Conservation (phyloP, 164 flowering plant genomes). For the Malania oleifera region DNA sequence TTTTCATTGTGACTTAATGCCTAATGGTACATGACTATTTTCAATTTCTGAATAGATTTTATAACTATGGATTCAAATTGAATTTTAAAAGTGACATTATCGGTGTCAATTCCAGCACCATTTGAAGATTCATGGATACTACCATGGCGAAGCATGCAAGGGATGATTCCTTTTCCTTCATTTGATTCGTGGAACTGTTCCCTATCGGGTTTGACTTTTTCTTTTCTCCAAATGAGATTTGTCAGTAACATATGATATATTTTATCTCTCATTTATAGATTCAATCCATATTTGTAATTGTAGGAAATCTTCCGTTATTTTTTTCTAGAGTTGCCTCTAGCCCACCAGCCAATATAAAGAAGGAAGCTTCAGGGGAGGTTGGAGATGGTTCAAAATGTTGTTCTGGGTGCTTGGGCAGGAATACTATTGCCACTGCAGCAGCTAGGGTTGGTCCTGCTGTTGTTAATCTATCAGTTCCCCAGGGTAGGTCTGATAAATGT, state of each 20-base stretch:
- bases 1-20: too few species aligned
- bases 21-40: too few species aligned
- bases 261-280: neutral
- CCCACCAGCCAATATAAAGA: conserved; percentile 26
- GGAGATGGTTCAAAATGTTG: conserved; percentile 35
- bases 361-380: conserved; percentile 24
- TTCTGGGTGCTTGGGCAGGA: conserved; percentile 60
- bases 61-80: too few species aligned
- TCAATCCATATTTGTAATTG: conserved; percentile 10
- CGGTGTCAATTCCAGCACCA: too few species aligned
- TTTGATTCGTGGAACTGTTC: too few species aligned
- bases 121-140: too few species aligned
- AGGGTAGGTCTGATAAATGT: conserved; percentile 32
- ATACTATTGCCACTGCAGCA: conserved; percentile 79
- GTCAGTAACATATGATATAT: neutral
- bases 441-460: conserved; percentile 85
- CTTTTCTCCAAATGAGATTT: neutral
- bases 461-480: conserved; percentile 74
- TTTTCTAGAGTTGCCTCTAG: conserved; percentile 35
- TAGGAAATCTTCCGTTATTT: conserved; percentile 37
- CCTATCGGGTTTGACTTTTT: too few species aligned
- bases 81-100: too few species aligned
- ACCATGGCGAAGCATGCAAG: neutral
- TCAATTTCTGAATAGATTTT: too few species aligned
- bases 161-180: too few species aligned